Base-by-base conservation (phyloP, 2,329 filamentous ascomycete species). In the Harringtonia aguacate region DNA sequence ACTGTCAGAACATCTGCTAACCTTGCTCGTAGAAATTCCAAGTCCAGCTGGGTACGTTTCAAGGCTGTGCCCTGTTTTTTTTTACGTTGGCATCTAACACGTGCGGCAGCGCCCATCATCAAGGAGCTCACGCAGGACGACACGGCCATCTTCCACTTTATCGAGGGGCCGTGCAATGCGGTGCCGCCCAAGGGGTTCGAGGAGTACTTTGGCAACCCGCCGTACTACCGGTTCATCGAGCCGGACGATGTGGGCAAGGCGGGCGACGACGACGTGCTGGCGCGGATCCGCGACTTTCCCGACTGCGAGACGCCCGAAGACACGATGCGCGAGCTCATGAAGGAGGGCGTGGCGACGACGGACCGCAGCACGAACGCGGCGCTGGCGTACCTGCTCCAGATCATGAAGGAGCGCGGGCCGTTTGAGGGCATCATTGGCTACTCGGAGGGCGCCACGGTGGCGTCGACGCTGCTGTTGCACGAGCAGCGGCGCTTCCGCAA, bases 401-500 rank as follows among this genome's bases (percentile, higher is more conserved):
- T 69, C 7, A 61, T 77, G n/a, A n/a, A n/a, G n/a, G n/a, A n/a
- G n/a, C n/a, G n/a, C n/a, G n/a, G n/a, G n/a, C n/a, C n/a, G n/a
- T 66, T 75, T 45, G 68, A 72, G 46, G 75, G 71, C 3, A 69
- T 80, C 37, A 64, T 80, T 17, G 76, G 76, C 1, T 80, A 79
- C 52, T 78, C 74, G 0, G 75, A 80, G 53, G 76, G 76, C 4
- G 74, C 76, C 2, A 71, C 70, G 0, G 65, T 74, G 14, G 76
- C 75, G 0, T 68, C 69, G 0, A 74, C 69, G 1, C 53, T 74
- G 9, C 59, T 77, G 9, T 57, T 77, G 4, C 68, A 75, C 41
- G 72, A 77, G 52, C 60, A 66, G 43, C 58, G 63, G 4, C 60
- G 65, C 33, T 54, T 55, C 20, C 49, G 61, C 39, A 56, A 58